Percentiles rank a stretch among this genome's conserved stretches.
Evolutionary conservation across 2,329 filamentous ascomycete species (phyloP).

Genomic region (Sporothrix humicola): DNA sequence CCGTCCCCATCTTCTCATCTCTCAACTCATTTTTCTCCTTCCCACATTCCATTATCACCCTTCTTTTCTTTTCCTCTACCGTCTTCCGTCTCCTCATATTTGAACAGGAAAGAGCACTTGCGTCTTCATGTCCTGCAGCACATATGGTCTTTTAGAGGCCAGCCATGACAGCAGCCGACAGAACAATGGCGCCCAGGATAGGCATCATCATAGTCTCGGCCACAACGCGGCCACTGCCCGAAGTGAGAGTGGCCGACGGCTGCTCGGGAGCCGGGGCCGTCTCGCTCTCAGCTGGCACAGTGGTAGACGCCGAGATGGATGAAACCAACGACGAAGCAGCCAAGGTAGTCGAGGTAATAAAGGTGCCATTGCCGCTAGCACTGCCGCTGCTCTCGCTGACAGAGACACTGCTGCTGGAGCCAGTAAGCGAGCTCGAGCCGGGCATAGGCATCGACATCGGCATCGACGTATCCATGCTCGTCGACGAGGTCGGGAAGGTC

Average conservation of each 20-base stretch:
- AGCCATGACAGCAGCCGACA: background rate
- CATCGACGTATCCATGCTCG: background rate
- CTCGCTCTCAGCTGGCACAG: constrained; percentile 12
- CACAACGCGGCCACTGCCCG: background rate
- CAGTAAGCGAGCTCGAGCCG: background rate
- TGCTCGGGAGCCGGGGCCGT: background rate
- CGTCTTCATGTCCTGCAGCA: too few relatives aligned
- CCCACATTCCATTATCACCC: background rate
- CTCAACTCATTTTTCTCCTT: background rate
- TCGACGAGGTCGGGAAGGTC: too few relatives aligned
- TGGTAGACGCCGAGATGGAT: background rate
- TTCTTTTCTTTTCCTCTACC: background rate
- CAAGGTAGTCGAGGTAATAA: background rate
- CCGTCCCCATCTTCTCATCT: background rate
- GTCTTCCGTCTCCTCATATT: background rate
- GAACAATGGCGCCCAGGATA: background rate
- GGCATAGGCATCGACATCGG: background rate
- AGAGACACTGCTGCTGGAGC: background rate
- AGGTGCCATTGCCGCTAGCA: constrained; percentile 15
- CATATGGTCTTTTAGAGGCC: background rate
- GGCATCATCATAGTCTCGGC: background rate
- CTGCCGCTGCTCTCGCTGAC: background rate
- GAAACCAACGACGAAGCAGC: background rate
- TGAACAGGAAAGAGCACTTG: background rate
- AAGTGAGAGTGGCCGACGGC: constrained; percentile 16